Base-by-base conservation (phyloP, 306 rosid species). In the Malus sylvestris region DNA sequence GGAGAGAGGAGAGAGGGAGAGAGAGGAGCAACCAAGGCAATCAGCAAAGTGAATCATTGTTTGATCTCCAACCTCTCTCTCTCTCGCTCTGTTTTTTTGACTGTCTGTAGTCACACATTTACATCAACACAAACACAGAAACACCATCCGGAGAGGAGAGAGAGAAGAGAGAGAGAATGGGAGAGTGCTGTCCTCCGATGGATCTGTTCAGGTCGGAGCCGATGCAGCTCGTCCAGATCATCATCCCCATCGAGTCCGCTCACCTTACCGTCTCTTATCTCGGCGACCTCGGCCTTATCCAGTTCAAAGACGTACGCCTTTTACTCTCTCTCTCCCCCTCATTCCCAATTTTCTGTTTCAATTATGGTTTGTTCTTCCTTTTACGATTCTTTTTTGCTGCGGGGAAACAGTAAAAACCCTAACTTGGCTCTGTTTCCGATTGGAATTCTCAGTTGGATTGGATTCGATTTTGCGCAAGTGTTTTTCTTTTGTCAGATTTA, bases 151-250 rank as follows among this genome's bases (percentile, higher is more conserved):
- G 55, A 49, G n/a, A 14, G n/a, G 13, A 3, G 44, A 4, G 44
- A 30, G 67, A 10, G 32, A 67, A 65, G 64, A 33, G 30, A 67
- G 75, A 42, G 84, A 81, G 29, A 64, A 91, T 90, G 97, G 91
- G 90, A 19, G 97, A 96, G 8, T 89, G 99, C 81, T 92, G 92
- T 55, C 99, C 98, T 40, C 92, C 93, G 79, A 92, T 92, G 99
- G 93, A 92, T 91, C 98, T 96, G 70, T 88, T 96, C 88, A 87
- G 99, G 80, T 96, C 99, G 70, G 99, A 96, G 90, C 81, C 98
- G 78, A 96, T 96, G 99, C 99, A 96, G 73, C 93, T 96, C 10
- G 86, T 96, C 73, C 99, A 92, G 87, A 91, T 96, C 87, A 96
- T 96, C 89, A 86, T 96, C 68, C 99, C 99, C 62, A 88, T 92